phyloP scores from a whole-genome alignment of 352 stramenopile genomes.

The Pythium brassicae region DNA sequence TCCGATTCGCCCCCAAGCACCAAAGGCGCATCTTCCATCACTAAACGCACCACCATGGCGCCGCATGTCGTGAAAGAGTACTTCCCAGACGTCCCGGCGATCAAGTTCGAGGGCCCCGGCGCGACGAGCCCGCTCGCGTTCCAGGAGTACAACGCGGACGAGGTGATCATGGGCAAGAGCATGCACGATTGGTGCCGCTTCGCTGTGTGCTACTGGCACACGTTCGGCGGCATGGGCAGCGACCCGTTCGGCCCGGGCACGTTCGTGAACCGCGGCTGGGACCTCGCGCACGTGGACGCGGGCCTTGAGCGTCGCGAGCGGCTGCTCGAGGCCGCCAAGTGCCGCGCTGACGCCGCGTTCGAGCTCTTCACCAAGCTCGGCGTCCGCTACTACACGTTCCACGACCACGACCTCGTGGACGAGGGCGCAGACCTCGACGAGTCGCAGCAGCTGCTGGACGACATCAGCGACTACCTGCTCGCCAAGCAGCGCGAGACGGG shows the following conservation, averaged over 20 bases:
- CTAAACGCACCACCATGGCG: conserved; percentile 1
- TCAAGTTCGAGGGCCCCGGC: conserved; percentile 52
- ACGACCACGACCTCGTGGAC: conserved; percentile 75
- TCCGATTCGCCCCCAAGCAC: conserved; percentile 4
- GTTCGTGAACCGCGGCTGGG: conserved; percentile 42
- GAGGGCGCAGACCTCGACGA: conserved; percentile 55
- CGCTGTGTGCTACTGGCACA: conserved; percentile 63
- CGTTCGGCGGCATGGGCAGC: conserved; percentile 27
- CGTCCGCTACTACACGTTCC: conserved; percentile 83
- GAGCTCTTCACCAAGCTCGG: conserved; percentile 86
- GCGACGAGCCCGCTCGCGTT: conserved; percentile 55
- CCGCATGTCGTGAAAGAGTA: conserved; percentile 30
- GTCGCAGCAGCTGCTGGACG: conserved; percentile 28
- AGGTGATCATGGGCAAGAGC: conserved; percentile 71
- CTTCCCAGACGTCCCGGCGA: conserved; percentile 54
- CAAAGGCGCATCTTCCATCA: neutral
- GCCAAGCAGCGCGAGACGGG: conserved; percentile 67
- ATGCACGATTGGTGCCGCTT: conserved; percentile 72
- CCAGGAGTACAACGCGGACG: conserved; percentile 73
- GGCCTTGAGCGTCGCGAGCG: conserved; percentile 40
- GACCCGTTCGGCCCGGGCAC: conserved; percentile 33
- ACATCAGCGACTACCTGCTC: conserved; percentile 39
- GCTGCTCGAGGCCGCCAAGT: conserved; percentile 62
- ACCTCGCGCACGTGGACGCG: conserved; percentile 12
- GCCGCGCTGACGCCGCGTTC: conserved; percentile 78